Evolutionary conservation across 2,329 filamentous ascomycete genomes (phyloP), one percentile per base, ranked within the genome.

Genomic region (Ascochyta lentis): DNA sequence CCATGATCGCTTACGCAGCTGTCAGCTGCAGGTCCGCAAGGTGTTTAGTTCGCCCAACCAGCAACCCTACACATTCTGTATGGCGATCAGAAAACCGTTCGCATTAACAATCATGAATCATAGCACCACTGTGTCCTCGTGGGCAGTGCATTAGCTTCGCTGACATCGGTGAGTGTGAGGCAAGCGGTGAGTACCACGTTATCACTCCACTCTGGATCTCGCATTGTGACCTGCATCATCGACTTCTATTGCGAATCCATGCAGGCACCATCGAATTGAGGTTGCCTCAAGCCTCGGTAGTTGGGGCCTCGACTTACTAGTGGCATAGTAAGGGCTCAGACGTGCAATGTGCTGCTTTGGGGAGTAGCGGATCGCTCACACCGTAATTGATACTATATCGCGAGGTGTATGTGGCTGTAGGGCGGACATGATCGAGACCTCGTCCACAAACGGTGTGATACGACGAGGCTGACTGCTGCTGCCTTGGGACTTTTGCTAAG

Each of bases 21-120:
- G 64, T 68, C 65, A 68, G 65, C 64, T 68, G 65, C 65, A 68
- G 64, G 63, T 67, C 58, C 63, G 35, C 47, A 52, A 49, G 43
- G n/a, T 16, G 44, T 49, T 29, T 46, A 51, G 47, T 27, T 56
- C 53, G 54, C 60, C 53, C 60, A 60, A 52, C 34, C 38, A 43
- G 48, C 26, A 51, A 35, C 54, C 56, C 52, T 54, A 48, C 39
- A 40, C 33, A 27, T 16, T 40, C 3, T 10, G 16, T 19, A 24
- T 50, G 47, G 38, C 42, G 46, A 56, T 41, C 37, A n/a, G 6
- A 35, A 48, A 37, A 39, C 29, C 35, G 56, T 61, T 65, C 56
- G 62, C 61, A 68, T 66, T 33, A 39, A 57, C 44, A 50, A 57
- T 61, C 49, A 51, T 26, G 5, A 31, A 59, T 67, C 59, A 67